Percentiles rank a stretch among this genome's conserved stretches.
Conservation (phyloP, 2,329 filamentous ascomycete species). For the Calonectria pseudoreteaudii region DNA sequence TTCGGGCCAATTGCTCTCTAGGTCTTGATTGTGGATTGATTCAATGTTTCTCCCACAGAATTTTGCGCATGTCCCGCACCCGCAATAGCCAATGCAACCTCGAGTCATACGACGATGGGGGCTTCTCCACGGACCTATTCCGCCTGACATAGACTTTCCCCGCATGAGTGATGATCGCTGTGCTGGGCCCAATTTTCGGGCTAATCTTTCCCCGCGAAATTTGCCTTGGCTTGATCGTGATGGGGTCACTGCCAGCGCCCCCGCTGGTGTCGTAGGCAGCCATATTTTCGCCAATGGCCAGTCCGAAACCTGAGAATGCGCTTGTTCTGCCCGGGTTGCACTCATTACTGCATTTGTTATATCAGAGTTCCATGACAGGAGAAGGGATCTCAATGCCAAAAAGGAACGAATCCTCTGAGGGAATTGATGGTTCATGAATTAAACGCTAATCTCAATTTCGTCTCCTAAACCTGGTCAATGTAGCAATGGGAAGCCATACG, state of each 20-base stretch:
- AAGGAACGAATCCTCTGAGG: neutral
- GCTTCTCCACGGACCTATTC: neutral
- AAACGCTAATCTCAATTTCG: neutral
- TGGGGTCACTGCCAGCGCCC: neutral
- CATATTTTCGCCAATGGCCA: neutral
- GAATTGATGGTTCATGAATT: neutral
- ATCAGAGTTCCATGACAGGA: neutral
- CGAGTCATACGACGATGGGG: slow-evolving; percentile 7
- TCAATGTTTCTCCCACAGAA: neutral
- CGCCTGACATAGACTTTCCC: slow-evolving; percentile 4
- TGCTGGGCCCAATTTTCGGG: neutral
- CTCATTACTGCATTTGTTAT: neutral
- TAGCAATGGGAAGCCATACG: neutral
- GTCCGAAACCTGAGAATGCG: neutral
- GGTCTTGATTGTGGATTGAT: neutral
- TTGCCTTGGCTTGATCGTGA: neutral
- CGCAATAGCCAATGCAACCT: neutral
- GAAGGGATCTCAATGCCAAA: neutral
- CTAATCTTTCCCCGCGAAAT: neutral
- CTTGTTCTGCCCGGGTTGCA: neutral
- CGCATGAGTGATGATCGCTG: neutral
- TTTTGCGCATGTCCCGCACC: neutral
- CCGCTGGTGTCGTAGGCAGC: neutral
- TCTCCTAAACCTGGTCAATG: neutral
- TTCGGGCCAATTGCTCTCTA: neutral